A percentile compares a stretch with the other conserved stretches of the same genome.
phyloP scores from a whole-genome alignment of 306 rosid species.

The Pterocarpus santalinus region DNA sequence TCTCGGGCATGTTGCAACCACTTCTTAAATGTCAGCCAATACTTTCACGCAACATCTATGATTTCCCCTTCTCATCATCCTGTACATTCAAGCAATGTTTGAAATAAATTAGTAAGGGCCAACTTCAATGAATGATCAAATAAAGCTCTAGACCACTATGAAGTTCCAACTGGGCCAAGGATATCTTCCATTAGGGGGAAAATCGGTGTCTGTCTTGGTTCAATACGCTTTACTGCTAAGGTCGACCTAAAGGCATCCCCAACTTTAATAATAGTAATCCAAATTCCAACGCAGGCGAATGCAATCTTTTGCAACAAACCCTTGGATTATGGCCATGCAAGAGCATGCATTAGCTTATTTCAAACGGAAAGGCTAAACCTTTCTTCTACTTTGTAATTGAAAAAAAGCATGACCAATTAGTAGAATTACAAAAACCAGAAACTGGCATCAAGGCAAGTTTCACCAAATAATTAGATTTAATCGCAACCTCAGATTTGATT shows the following conservation, averaged over 20 bases:
- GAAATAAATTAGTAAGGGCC: neutral
- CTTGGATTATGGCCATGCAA: neutral
- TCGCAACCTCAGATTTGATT: neutral
- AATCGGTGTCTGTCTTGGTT: neutral
- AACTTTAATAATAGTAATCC: neutral
- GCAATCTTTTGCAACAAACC: neutral
- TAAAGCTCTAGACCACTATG: neutral
- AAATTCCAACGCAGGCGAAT: slow-evolving; percentile 13
- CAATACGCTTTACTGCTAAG: neutral
- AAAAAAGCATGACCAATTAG: too few relatives aligned
- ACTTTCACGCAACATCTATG: slow-evolving; percentile 43
- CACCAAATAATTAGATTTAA: slow-evolving; percentile 11
- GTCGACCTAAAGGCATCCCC: neutral
- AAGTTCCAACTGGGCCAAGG: neutral
- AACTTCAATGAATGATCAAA: slow-evolving; percentile 6
- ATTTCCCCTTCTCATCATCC: slow-evolving; percentile 65
- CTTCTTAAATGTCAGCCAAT: slow-evolving; percentile 40
- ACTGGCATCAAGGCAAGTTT: neutral
- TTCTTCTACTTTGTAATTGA: too few relatives aligned
- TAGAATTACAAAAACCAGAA: neutral
- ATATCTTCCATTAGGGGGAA: neutral
- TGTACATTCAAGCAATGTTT: slow-evolving; percentile 48
- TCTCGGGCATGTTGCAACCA: slow-evolving; percentile 44
- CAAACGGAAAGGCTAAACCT: too few relatives aligned
- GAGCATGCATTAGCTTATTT: neutral